Base-by-base conservation (phyloP, 2,329 filamentous ascomycete genomes). In the Byssochlamys sp. region DNA sequence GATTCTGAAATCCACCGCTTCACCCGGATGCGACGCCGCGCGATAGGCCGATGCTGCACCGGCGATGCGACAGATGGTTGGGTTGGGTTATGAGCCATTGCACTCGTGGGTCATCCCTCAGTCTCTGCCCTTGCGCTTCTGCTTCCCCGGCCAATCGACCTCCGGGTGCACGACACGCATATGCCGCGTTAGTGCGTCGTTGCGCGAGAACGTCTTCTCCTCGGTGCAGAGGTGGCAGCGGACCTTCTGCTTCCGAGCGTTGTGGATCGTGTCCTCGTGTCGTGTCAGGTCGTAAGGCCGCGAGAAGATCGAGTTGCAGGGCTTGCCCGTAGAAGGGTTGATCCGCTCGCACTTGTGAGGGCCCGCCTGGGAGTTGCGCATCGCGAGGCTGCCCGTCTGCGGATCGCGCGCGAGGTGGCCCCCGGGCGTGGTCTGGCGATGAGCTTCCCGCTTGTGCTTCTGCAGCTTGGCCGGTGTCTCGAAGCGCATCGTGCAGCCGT, bases 261-360 rank as follows among this genome's bases (percentile, higher is more conserved):
- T 96, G 81, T 97, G 94, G 62, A 97, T 97, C 0, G 94, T 97
- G 64, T 96, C 92, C 72, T 99, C 94, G 70, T 99, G 94, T 25
- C 94, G 83, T 0, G 94, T 99, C 55, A 99, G 81, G 73, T 99
- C 94, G 78, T 99, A 99, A 1, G 94, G 94, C 24, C 94, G 81
- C 0, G 92, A 96, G 74, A 99, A 97, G 56, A 96, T 81, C 0
- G 91, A 95, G 71, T 90, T 92, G 81, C 94, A 97, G 0, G 91
- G 88, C 77, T 96, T 96, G 62, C 90, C 90, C 0, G 94, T 97
- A 62, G 89, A 92, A 1, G 92, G 92, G 73, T 97, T 97, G 75
- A 92, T 90, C 63, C 91, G 85, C 68, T 91, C 89, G 73, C 94
- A 99, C 66, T 87, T 87, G 77, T 97, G 94, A 31, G 94, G 94